Base-by-base conservation (phyloP, 1,284 basidiomycete genomes). In the Malassezia cuniculi region DNA sequence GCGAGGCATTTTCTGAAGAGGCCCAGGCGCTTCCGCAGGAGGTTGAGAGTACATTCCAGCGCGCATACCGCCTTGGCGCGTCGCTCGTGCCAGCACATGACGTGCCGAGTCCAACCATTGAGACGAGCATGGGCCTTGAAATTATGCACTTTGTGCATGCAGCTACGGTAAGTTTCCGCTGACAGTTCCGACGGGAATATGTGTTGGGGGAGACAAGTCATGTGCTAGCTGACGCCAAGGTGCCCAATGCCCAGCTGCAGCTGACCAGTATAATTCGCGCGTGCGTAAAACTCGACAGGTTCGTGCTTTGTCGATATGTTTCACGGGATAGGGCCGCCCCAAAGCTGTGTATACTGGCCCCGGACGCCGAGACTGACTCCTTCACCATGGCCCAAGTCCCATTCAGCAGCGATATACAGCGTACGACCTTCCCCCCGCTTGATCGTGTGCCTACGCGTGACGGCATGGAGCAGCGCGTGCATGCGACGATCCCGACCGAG, bases 21-120 rank as follows among this genome's bases (percentile, higher is more conserved):
- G 33, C 28, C 7, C 24, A 79, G 21, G 52, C 58, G 9, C 40
- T 63, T 8, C 59, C 57, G 4, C 74, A 82, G 4, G 78, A 81
- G 49, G 78, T 79, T 56, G 81, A 85, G 41, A 40, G 34, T 1
- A 72, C 79, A 12, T 76, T 86, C 11, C 71, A 81, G 15, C 75
- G 76, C 48, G 90, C 86, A 0, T 94, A 82, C 74, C 83, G 85
- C 66, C 93, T 94, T 54, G 90, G 90, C 5, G 79, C 82, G 3
- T 83, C 81, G 3, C 85, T 86, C 66, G 80, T 80, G 1, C 84
- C 85, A 2, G 47, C 54, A 3, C 45, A 84, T 27, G 72, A 72
- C 29, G 82, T 76, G 5, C 75, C 80, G 35, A 89, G 86, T 53
- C 75, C 75, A 27, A 74, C 73, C 39, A 70, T 86, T 20, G 71